phyloP scores from a whole-genome alignment of 345 rosid species.

The Populus deltoides region DNA sequence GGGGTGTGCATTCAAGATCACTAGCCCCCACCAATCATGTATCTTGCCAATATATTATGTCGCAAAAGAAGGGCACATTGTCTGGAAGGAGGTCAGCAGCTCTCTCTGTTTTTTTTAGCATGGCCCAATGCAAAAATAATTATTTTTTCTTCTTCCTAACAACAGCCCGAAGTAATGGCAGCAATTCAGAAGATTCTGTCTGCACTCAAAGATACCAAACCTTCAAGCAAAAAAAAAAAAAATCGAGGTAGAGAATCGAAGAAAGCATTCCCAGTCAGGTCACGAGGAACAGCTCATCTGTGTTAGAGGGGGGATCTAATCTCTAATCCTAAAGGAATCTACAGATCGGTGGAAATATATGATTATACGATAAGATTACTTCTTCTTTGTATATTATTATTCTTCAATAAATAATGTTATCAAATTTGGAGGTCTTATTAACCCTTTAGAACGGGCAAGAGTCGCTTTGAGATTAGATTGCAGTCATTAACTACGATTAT shows the following conservation, averaged over 20 bases:
- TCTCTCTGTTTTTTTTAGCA: not conserved
- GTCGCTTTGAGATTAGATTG: not conserved
- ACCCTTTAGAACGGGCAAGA: constrained; percentile 18
- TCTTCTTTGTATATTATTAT: not conserved
- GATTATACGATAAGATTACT: constrained; percentile 14
- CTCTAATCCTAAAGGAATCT: constrained; percentile 33
- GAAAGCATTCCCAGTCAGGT: not conserved
- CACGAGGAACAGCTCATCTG: not conserved
- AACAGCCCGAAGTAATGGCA: constrained; percentile 15
- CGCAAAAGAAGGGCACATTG: constrained; percentile 20
- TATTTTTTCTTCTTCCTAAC: not conserved
- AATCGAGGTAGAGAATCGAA: constrained; percentile 5
- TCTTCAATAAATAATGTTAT: not conserved
- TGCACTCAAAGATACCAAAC: constrained; percentile 13
- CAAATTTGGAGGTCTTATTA: not conserved
- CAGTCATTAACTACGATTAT: not conserved
- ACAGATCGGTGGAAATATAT: not conserved
- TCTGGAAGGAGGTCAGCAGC: constrained; percentile 22
- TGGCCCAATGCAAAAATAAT: not conserved
- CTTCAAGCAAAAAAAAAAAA: not conserved
- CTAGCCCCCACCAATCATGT: constrained; percentile 32
- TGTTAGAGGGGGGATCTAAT: constrained; percentile 18
- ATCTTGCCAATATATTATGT: constrained; percentile 13
- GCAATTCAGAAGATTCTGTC: constrained; percentile 27
- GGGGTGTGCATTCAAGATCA: constrained; percentile 28